phyloP scores from a whole-genome alignment of 2,329 filamentous ascomycete genomes.

The Pyrenochaeta sp. region DNA sequence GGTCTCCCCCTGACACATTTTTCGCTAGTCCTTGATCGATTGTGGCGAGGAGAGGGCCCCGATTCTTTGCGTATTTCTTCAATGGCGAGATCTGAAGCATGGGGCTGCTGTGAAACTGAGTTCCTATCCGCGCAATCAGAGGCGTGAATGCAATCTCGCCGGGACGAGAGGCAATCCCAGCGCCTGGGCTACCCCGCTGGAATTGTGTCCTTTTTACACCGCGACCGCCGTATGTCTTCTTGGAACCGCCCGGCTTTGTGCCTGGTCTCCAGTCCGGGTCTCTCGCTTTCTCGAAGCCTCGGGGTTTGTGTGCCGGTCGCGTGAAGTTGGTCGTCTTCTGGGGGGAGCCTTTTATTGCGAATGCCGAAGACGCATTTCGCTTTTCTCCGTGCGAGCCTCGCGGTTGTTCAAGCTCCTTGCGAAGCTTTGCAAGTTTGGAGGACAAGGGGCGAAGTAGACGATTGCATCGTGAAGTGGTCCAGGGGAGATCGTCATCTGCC shows the following conservation, averaged over 20 bases:
- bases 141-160: constrained; percentile 49
- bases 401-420: constrained; percentile 42
- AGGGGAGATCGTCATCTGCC: constrained; percentile 45
- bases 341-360: constrained; percentile 35
- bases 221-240: constrained; percentile 46
- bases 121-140: constrained; percentile 40
- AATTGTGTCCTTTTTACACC: constrained; percentile 23
- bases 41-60: constrained; percentile 33
- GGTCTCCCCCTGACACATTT: constrained; percentile 30
- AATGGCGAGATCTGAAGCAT: constrained; percentile 38
- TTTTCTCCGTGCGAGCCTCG: constrained; percentile 26
- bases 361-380: constrained; percentile 30
- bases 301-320: constrained; percentile 36
- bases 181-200: constrained; percentile 6
- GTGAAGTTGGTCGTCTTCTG: constrained; percentile 38
- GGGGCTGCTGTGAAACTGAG: constrained; percentile 40
- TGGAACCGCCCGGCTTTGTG: constrained; percentile 28
- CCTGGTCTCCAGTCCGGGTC: constrained; percentile 50
- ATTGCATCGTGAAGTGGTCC: constrained; percentile 55
- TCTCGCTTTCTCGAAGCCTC: constrained; percentile 41
- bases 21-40: constrained; percentile 28
- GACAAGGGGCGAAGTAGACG: constrained; percentile 53
- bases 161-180: constrained; percentile 24
- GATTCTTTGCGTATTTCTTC: constrained; percentile 27
- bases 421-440: constrained; percentile 51